These are phyloP conservation scores for Exophiala viscosa DNA, from an alignment of 2,329 filamentous ascomycete species.

Conservation along the genomic window DNA sequence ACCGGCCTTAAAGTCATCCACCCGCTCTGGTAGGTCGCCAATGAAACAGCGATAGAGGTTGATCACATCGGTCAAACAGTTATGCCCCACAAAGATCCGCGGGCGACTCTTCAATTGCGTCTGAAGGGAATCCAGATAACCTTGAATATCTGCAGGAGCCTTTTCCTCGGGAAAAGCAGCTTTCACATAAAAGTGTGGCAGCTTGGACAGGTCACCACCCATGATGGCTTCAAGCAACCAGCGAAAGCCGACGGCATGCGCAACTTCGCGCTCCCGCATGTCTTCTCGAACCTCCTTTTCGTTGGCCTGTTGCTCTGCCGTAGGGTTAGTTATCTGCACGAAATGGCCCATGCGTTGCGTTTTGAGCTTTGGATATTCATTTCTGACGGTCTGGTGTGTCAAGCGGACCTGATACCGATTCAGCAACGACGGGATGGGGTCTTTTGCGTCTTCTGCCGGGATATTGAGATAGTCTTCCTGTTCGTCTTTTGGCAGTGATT, in stretches of 20 bases:
- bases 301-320: conserved; percentile 33
- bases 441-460: conserved; percentile 31
- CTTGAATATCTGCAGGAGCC: conserved; percentile 24
- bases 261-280: conserved; percentile 31
- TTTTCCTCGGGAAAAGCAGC: conserved; percentile 27
- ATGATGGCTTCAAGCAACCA: conserved; percentile 47
- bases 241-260: conserved; percentile 41
- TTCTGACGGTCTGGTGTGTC: conserved; percentile 63
- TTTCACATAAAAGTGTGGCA: conserved; percentile 35
- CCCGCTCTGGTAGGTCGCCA: conserved; percentile 53
- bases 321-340: conserved; percentile 39
- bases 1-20: conserved; percentile 51
- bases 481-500: conserved; percentile 40
- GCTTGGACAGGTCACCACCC: conserved; percentile 39
- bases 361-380: conserved; percentile 50
- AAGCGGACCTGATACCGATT: conserved; percentile 62
- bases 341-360: conserved; percentile 38
- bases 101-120: conserved; percentile 43
- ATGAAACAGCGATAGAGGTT: conserved; percentile 60
- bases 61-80: conserved; percentile 61
- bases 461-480: conserved; percentile 45
- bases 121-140: conserved; percentile 34
- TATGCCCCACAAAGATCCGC: conserved; percentile 58
- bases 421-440: conserved; percentile 34
- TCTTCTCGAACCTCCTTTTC: conserved; percentile 31